A percentile compares a stretch with the other conserved stretches of the same genome.
Evolutionary conservation across 2,329 filamentous ascomycete species (phyloP).

Genomic region (Cladosporium sp.): DNA sequence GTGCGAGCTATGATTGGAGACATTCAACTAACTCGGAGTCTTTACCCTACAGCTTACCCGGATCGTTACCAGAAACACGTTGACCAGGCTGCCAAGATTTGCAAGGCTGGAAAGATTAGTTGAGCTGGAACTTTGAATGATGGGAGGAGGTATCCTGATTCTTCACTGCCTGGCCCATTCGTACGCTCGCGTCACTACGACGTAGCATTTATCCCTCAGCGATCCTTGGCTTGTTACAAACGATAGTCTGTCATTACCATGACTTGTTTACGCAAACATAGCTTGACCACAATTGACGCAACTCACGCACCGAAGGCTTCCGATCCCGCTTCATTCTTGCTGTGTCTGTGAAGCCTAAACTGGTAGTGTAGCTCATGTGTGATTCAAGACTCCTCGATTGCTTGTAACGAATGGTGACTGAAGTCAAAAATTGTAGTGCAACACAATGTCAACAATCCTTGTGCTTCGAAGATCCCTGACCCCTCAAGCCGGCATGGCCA

Average conservation of each 20-base stretch:
- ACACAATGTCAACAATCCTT: background rate
- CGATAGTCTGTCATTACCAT: background rate
- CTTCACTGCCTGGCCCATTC: too few relatives aligned
- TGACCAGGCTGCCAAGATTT: slow-evolving; percentile 10
- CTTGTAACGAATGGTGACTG: too few relatives aligned
- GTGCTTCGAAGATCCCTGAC: too few relatives aligned
- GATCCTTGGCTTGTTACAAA: background rate
- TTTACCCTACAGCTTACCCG: background rate
- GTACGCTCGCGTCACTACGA: background rate
- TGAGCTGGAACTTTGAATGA: background rate
- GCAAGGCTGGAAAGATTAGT: background rate
- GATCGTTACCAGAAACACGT: background rate
- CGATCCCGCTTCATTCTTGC: too few relatives aligned
- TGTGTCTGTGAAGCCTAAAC: too few relatives aligned
- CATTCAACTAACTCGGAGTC: background rate
- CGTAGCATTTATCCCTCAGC: background rate
- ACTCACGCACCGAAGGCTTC: too few relatives aligned
- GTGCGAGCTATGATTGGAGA: background rate
- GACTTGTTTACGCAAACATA: background rate
- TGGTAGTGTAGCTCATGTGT: too few relatives aligned
- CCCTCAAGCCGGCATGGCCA: background rate
- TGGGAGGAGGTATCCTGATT: too few relatives aligned
- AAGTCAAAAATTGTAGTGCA: background rate
- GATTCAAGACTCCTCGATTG: background rate
- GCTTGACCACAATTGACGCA: background rate